Evolutionary conservation across 768 basidiomycete species (phyloP).

Genomic region (Boletus vinaceobasis): DNA sequence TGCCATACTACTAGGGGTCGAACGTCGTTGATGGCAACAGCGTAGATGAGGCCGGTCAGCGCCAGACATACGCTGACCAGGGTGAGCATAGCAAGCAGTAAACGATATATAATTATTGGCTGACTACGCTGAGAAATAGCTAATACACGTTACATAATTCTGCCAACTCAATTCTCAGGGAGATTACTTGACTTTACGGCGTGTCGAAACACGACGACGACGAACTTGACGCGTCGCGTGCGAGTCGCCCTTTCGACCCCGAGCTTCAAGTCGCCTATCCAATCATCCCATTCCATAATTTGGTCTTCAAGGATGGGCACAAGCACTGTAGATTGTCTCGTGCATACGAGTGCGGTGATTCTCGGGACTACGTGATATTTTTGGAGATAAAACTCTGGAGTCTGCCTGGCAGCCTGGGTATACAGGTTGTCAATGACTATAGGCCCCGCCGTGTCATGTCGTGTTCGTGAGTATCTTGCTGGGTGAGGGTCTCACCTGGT

Average conservation of each 20-base stretch:
- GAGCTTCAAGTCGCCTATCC: neutral
- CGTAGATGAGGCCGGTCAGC: conserved; percentile 7
- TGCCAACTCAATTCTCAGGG: too few species aligned
- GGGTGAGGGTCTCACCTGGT: neutral
- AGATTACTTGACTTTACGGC: too few species aligned
- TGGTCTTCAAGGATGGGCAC: neutral
- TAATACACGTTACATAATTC: conserved; percentile 2
- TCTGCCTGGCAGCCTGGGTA: neutral
- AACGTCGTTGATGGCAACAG: conserved; percentile 16
- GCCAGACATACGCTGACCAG: conserved; percentile 14
- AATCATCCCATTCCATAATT: neutral
- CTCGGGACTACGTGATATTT: neutral
- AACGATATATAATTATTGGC: neutral
- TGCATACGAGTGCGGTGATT: neutral
- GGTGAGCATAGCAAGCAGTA: conserved; percentile 10
- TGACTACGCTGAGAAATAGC: too few species aligned
- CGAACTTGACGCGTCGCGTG: neutral
- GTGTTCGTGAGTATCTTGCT: neutral
- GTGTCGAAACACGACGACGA: neutral
- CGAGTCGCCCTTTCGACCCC: too few species aligned
- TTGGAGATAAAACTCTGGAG: neutral
- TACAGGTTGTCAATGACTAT: neutral
- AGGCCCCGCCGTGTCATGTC: neutral
- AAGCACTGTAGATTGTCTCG: neutral
- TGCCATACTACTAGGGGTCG: conserved; percentile 76